phyloP scores from a whole-genome alignment of 1,284 basidiomycete species.

The Bothia castanella region DNA sequence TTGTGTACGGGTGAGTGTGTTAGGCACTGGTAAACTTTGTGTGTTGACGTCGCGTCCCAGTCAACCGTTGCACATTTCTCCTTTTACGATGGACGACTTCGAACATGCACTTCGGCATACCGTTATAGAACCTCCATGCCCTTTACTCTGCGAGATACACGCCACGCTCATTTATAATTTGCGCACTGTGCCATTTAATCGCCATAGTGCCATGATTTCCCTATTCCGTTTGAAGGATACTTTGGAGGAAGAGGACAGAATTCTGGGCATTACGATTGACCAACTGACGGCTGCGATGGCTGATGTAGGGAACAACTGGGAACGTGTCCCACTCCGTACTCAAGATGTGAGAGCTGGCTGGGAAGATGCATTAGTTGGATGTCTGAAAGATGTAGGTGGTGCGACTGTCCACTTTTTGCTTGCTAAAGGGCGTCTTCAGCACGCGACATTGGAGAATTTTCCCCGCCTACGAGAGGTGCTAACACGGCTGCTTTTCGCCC shows the following conservation, averaged over 20 bases:
- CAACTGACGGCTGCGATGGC: slow-evolving; percentile 60
- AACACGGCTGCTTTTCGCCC: slow-evolving; percentile 70
- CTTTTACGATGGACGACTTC: slow-evolving; percentile 92
- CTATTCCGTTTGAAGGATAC: slow-evolving; percentile 47
- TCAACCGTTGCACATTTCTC: slow-evolving; percentile 84
- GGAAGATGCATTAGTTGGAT: slow-evolving; percentile 85
- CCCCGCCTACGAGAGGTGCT: slow-evolving; percentile 74
- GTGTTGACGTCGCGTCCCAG: slow-evolving; percentile 38
- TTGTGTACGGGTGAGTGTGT: slow-evolving; percentile 77
- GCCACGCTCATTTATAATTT: slow-evolving; percentile 86
- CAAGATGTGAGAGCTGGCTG: slow-evolving; percentile 70
- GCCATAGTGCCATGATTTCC: slow-evolving; percentile 68
- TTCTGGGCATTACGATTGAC: slow-evolving; percentile 56
- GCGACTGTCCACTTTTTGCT: not conserved
- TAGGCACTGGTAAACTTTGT: not conserved
- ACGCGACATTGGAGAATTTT: slow-evolving; percentile 72
- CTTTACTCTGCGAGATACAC: slow-evolving; percentile 85
- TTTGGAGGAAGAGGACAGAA: slow-evolving; percentile 38
- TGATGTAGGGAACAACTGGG: slow-evolving; percentile 78
- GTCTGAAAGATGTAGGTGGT: slow-evolving; percentile 77
- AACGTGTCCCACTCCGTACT: slow-evolving; percentile 64
- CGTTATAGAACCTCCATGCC: slow-evolving; percentile 64
- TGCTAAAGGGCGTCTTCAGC: slow-evolving; percentile 42
- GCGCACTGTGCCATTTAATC: slow-evolving; percentile 68
- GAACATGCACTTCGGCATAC: slow-evolving; percentile 84